phyloP scores from a whole-genome alignment of 2,329 filamentous ascomycete species.

The Trichoderma pleuroti region DNA sequence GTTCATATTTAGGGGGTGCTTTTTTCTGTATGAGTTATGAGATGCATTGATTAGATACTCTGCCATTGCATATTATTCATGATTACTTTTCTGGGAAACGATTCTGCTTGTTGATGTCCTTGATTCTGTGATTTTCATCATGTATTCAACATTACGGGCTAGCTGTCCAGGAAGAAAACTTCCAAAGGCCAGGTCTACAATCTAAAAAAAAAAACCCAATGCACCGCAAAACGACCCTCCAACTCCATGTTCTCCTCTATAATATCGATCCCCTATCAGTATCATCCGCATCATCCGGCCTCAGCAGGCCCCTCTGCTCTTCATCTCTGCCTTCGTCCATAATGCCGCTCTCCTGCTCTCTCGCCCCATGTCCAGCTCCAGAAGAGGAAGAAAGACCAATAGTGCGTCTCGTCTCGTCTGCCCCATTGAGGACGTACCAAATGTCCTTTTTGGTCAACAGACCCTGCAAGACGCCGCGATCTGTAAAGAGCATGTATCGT shows the following conservation, averaged over 20 bases:
- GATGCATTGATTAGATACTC: neutral
- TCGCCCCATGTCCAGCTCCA: conserved; percentile 2
- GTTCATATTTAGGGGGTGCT: neutral
- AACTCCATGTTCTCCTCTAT: conserved; percentile 22
- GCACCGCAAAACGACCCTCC: neutral
- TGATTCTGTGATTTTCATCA: neutral
- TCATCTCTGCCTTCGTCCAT: conserved; percentile 38
- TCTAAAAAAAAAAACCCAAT: neutral
- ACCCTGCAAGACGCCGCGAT: conserved; percentile 77
- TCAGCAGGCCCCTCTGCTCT: conserved; percentile 44
- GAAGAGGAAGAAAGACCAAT: conserved; percentile 25
- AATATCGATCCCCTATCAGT: conserved; percentile 26
- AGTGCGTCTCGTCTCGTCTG: conserved; percentile 56
- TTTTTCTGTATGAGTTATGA: conserved; percentile 2
- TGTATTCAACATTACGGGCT: neutral
- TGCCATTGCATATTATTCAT: neutral
- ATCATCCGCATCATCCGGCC: conserved; percentile 35
- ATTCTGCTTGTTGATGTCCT: neutral
- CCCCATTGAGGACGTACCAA: conserved; percentile 85
- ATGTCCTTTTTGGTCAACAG: conserved; percentile 96
- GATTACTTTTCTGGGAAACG: neutral
- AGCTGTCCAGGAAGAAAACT: neutral
- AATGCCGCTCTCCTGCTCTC: conserved; percentile 34
- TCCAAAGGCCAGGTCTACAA: neutral
- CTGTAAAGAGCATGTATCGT: conserved; percentile 82